A percentile compares a stretch with the other conserved stretches of the same genome.
Conservation (phyloP, 1,139 yeast species). For the Candida glucosophila region DNA sequence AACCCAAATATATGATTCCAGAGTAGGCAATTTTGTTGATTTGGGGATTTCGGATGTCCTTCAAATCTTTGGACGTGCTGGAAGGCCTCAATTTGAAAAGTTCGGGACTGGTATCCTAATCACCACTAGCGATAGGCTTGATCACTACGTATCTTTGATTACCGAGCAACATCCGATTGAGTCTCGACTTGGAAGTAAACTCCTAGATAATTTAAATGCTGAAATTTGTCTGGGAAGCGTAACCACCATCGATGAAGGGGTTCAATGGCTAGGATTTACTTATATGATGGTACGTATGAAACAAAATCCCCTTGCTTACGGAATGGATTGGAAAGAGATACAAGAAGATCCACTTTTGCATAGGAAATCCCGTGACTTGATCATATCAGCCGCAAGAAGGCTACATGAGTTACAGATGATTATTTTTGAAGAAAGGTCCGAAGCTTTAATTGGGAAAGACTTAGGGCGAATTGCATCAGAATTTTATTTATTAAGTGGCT, state of each 20-base stretch:
- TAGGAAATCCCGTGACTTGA: slow-evolving; percentile 65
- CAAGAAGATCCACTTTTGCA: slow-evolving; percentile 76
- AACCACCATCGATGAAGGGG: slow-evolving; percentile 88
- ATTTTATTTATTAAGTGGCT: slow-evolving; percentile 75
- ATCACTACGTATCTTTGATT: slow-evolving; percentile 77
- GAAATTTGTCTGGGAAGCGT: slow-evolving; percentile 95
- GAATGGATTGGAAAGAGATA: slow-evolving; percentile 83
- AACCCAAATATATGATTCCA: slow-evolving; percentile 90
- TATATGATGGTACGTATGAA: slow-evolving; percentile 92
- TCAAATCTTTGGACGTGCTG: slow-evolving; percentile 98
- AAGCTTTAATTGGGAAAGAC: slow-evolving; percentile 76
- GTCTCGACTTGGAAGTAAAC: slow-evolving; percentile 64
- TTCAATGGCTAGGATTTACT: slow-evolving; percentile 95
- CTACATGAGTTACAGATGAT: slow-evolving; percentile 88
- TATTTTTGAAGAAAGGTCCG: slow-evolving; percentile 78
- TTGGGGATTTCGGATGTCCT: slow-evolving; percentile 93
- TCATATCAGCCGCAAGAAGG: slow-evolving; percentile 70
- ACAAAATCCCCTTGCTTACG: slow-evolving; percentile 88
- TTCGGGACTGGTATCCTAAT: slow-evolving; percentile 89
- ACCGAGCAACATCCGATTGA: slow-evolving; percentile 97
- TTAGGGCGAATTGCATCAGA: slow-evolving; percentile 93
- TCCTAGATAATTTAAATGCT: slow-evolving; percentile 90
- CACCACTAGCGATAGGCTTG: slow-evolving; percentile 73
- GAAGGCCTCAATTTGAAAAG: slow-evolving; percentile 93
- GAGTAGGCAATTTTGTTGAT: slow-evolving; percentile 90